phyloP scores from a whole-genome alignment of 768 basidiomycete species.

The Termitomyces sp. region DNA sequence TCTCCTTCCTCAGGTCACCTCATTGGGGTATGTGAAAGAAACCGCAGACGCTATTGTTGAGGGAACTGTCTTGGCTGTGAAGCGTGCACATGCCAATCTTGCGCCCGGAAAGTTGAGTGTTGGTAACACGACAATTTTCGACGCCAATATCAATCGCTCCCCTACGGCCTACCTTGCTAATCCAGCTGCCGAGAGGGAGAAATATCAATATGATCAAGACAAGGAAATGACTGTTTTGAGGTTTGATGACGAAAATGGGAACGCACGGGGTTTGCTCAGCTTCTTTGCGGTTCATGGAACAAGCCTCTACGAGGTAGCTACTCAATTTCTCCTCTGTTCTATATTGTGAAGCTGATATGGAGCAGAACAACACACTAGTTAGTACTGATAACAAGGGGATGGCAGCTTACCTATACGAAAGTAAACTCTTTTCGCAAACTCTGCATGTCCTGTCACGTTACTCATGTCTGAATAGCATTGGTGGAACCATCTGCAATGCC shows the following conservation, averaged over 20 bases:
- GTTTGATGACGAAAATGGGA: slow-evolving; percentile 56
- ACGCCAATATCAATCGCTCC: slow-evolving; percentile 69
- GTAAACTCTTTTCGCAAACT: slow-evolving; percentile 23
- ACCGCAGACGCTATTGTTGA: slow-evolving; percentile 67
- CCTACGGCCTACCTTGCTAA: slow-evolving; percentile 76
- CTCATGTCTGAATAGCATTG: slow-evolving; percentile 35
- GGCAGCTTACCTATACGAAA: slow-evolving; percentile 76
- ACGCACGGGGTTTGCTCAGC: slow-evolving; percentile 60
- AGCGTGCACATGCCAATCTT: slow-evolving; percentile 59
- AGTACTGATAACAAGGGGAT: slow-evolving; percentile 83
- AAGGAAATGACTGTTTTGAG: slow-evolving; percentile 65
- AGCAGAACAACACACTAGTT: slow-evolving; percentile 76
- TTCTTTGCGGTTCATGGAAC: slow-evolving; percentile 81
- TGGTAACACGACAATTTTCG: slow-evolving; percentile 64
- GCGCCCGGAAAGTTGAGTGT: slow-evolving; percentile 53
- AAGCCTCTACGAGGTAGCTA: slow-evolving; percentile 60
- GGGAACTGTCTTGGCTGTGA: slow-evolving; percentile 65
- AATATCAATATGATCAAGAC: slow-evolving; percentile 69
- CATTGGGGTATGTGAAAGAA: slow-evolving; percentile 67
- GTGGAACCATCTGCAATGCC: slow-evolving; percentile 63
- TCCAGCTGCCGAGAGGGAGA: slow-evolving; percentile 60
- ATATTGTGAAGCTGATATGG: neutral
- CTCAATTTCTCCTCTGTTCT: neutral
- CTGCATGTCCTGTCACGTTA: neutral
- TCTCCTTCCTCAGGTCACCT: slow-evolving; percentile 69